A percentile compares a stretch with the other conserved stretches of the same genome.
phyloP scores from a whole-genome alignment of 495 filamentous ascomycete genomes.

The Lophiostoma macrostomum region DNA sequence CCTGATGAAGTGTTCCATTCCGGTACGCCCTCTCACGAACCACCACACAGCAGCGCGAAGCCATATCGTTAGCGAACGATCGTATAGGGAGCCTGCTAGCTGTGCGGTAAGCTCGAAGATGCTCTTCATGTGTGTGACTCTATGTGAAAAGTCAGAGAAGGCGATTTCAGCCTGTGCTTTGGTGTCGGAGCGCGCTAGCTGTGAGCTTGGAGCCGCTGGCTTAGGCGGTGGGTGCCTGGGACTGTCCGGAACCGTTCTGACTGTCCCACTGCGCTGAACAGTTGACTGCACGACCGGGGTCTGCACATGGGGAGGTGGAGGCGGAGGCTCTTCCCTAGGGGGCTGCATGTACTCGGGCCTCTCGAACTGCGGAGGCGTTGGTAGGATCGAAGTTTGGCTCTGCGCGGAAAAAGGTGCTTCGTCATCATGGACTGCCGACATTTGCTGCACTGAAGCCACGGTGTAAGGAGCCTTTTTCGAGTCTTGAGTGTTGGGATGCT shows the following conservation, averaged over 20 bases:
- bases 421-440: background rate
- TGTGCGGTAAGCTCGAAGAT: slow-evolving; percentile 71
- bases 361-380: slow-evolving; percentile 22
- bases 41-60: slow-evolving; percentile 76
- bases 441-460: background rate
- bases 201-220: too few relatives aligned
- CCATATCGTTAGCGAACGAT: slow-evolving; percentile 62
- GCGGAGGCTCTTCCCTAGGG: background rate
- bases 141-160: slow-evolving; percentile 61
- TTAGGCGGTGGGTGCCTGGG: background rate
- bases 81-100: slow-evolving; percentile 57
- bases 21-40: slow-evolving; percentile 74
- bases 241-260: background rate
- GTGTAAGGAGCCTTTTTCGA: slow-evolving; percentile 2
- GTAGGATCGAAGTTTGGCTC: slow-evolving; percentile 12
- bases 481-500: background rate
- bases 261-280: background rate
- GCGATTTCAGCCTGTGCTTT: slow-evolving; percentile 57
- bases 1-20: slow-evolving; percentile 67
- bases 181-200: slow-evolving; percentile 26
- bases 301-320: slow-evolving; percentile 12
- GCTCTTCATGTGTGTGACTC: slow-evolving; percentile 63
- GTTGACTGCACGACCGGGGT: background rate
- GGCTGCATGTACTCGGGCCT: background rate
- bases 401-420: background rate